A percentile compares a stretch with the other conserved stretches of the same genome.
Conservation (phyloP, 352 stramenopile species). For the Globisporangium camurandrum region DNA sequence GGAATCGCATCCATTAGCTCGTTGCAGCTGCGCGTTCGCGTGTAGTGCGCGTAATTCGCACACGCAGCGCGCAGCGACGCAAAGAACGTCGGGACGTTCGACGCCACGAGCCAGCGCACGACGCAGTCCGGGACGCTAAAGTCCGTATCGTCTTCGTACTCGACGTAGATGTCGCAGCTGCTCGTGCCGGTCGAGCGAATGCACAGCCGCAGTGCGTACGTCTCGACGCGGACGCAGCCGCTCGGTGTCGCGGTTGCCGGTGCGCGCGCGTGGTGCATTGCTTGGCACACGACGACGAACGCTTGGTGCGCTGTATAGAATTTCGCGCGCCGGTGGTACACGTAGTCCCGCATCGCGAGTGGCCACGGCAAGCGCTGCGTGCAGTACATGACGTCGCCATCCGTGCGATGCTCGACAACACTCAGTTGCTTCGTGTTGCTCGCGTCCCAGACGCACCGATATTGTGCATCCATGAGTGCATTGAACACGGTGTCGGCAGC, state of each 20-base stretch:
- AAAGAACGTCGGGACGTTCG: conserved; percentile 55
- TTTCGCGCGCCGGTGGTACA: conserved; percentile 57
- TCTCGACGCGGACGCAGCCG: conserved; percentile 54
- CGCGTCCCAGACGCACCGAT: conserved; percentile 48
- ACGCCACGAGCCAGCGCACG: conserved; percentile 47
- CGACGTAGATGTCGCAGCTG: conserved; percentile 61
- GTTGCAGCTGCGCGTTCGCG: conserved; percentile 34
- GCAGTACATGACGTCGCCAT: conserved; percentile 65
- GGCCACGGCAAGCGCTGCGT: conserved; percentile 53
- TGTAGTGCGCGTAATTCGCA: conserved; percentile 41
- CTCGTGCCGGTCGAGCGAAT: conserved; percentile 49
- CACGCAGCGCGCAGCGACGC: conserved; percentile 47
- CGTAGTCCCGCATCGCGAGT: conserved; percentile 65
- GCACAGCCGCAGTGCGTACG: conserved; percentile 44
- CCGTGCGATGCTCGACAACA: conserved; percentile 34
- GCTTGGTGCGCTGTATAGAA: conserved; percentile 42
- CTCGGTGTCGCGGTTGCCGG: conserved; percentile 27
- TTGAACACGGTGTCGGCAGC: conserved; percentile 69
- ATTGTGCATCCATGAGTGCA: conserved; percentile 45
- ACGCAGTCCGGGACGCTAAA: conserved; percentile 70
- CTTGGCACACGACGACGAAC: conserved; percentile 64
- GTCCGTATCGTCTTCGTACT: conserved; percentile 77
- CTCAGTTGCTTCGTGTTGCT: conserved; percentile 29
- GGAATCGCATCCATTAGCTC: conserved; percentile 25
- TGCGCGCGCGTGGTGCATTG: conserved; percentile 38